Evolutionary conservation across 2,329 filamentous ascomycete species (phyloP).

Genomic region (Fusarium penzigii): DNA sequence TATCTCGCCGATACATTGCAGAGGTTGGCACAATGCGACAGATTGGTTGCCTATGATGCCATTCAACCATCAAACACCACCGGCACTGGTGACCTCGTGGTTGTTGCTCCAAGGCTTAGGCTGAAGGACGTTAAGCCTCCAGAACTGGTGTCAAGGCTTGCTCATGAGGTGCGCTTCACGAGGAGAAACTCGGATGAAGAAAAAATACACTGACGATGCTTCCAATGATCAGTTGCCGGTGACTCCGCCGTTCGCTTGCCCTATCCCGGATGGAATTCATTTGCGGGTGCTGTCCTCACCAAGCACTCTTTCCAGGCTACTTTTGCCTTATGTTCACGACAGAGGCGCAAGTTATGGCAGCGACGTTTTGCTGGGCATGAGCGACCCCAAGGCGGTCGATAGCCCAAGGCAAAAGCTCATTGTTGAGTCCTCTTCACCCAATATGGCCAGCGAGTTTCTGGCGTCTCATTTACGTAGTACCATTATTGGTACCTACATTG

Average conservation of each 20-base stretch:
- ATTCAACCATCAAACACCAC: slow-evolving; percentile 29
- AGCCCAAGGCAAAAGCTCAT: slow-evolving; percentile 45
- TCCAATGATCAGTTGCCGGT: slow-evolving; percentile 17
- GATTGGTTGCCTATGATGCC: slow-evolving; percentile 25
- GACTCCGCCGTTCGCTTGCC: slow-evolving; percentile 22
- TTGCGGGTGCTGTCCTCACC: slow-evolving; percentile 23
- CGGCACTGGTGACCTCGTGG: slow-evolving; percentile 25
- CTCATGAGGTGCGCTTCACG: slow-evolving; percentile 13
- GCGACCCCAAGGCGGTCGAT: slow-evolving; percentile 8
- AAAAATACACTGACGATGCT: slow-evolving; percentile 8
- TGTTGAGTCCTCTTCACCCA: slow-evolving; percentile 74
- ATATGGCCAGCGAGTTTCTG: slow-evolving; percentile 73
- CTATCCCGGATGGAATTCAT: slow-evolving; percentile 26
- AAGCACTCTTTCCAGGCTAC: slow-evolving; percentile 22
- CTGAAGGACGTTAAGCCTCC: slow-evolving; percentile 11
- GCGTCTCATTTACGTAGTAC: slow-evolving; percentile 70
- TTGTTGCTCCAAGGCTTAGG: slow-evolving; percentile 28
- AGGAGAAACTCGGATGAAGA: background rate
- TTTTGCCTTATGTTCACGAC: slow-evolving; percentile 24
- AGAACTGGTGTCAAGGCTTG: slow-evolving; percentile 23
- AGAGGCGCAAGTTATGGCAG: slow-evolving; percentile 20
- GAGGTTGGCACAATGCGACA: slow-evolving; percentile 23
- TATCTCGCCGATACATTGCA: slow-evolving; percentile 26
- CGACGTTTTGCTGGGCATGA: slow-evolving; percentile 18
- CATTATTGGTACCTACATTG: slow-evolving; percentile 68